Evolutionary conservation across 1,284 basidiomycete genomes (phyloP).

Genomic region (Rhodotorula sp.): DNA sequence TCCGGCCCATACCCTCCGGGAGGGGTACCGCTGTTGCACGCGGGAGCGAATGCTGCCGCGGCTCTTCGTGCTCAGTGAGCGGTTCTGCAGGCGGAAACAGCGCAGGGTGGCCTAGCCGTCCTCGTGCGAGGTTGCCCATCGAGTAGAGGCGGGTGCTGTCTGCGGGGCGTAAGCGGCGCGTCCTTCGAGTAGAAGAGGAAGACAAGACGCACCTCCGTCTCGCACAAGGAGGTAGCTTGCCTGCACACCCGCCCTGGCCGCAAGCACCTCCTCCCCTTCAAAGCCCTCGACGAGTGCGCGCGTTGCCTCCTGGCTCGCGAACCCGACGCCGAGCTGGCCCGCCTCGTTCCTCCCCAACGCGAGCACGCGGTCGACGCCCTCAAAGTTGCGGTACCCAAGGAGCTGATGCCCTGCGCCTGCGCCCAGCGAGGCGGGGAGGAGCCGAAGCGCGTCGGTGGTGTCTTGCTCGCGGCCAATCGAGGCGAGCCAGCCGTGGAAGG

Average conservation of each 20-base stretch:
- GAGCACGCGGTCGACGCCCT: constrained; percentile 37
- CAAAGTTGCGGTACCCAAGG: constrained; percentile 27
- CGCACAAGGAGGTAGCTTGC: constrained; percentile 31
- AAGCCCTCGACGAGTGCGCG: constrained; percentile 44
- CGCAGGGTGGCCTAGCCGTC: constrained; percentile 22
- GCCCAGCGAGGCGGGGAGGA: constrained; percentile 9
- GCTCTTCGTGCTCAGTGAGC: constrained; percentile 19
- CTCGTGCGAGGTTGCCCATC: constrained; percentile 31
- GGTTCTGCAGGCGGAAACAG: constrained; percentile 11
- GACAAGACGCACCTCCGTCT: constrained; percentile 14
- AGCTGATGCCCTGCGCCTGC: constrained; percentile 35
- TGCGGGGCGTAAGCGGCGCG: neutral
- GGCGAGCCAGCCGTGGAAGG: constrained; percentile 33
- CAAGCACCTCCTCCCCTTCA: constrained; percentile 23
- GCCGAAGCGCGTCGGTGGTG: neutral
- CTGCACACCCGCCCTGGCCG: constrained; percentile 16
- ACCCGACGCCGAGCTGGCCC: constrained; percentile 44
- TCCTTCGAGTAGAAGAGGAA: neutral
- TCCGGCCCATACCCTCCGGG: constrained; percentile 4
- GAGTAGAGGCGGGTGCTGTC: constrained; percentile 30
- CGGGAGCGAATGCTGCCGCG: constrained; percentile 32
- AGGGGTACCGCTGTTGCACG: constrained; percentile 24
- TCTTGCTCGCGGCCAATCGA: constrained; percentile 32
- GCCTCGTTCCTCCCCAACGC: constrained; percentile 43
- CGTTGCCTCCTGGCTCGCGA: constrained; percentile 43